Conservation (phyloP, 352 stramenopile genomes). For the Paralagenidium karlingii region DNA sequence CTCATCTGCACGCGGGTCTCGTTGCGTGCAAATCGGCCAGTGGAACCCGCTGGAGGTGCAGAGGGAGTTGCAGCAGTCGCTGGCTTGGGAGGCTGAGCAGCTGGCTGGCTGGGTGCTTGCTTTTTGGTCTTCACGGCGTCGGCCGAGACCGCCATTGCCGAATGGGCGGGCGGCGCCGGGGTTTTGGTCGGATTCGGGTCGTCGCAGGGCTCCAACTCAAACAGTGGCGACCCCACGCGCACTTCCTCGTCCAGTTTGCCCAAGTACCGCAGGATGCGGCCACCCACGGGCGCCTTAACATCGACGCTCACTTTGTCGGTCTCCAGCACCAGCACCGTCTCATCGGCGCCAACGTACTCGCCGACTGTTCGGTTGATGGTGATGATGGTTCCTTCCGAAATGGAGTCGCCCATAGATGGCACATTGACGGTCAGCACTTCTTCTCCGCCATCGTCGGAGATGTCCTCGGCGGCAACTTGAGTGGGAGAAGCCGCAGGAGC, state of each 20-base stretch:
- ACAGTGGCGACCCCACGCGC: slow-evolving; percentile 87
- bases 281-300: slow-evolving; percentile 83
- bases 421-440: slow-evolving; percentile 74
- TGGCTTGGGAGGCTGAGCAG: background rate
- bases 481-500: slow-evolving; percentile 9
- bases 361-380: slow-evolving; percentile 84
- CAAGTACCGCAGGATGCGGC: slow-evolving; percentile 88
- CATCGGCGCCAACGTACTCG: slow-evolving; percentile 92
- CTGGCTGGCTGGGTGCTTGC: slow-evolving; percentile 1
- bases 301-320: slow-evolving; percentile 98
- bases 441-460: slow-evolving; percentile 3
- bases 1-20: slow-evolving; percentile 91
- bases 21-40: slow-evolving; percentile 35
- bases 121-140: background rate
- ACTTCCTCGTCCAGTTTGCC: slow-evolving; percentile 94
- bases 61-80: slow-evolving; percentile 7
- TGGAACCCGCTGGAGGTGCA: slow-evolving; percentile 9
- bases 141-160: slow-evolving; percentile 1
- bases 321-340: slow-evolving; percentile 95
- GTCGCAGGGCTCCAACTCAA: slow-evolving; percentile 82
- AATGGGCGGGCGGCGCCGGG: slow-evolving; percentile 1
- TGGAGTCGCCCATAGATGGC: slow-evolving; percentile 91
- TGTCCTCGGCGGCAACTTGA: slow-evolving; percentile 9
- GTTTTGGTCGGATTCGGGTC: slow-evolving; percentile 22
- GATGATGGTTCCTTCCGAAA: slow-evolving; percentile 96